Evolutionary conservation across 2,329 filamentous ascomycete genomes (phyloP).

Genomic region (Exophiala xenobiotica): DNA sequence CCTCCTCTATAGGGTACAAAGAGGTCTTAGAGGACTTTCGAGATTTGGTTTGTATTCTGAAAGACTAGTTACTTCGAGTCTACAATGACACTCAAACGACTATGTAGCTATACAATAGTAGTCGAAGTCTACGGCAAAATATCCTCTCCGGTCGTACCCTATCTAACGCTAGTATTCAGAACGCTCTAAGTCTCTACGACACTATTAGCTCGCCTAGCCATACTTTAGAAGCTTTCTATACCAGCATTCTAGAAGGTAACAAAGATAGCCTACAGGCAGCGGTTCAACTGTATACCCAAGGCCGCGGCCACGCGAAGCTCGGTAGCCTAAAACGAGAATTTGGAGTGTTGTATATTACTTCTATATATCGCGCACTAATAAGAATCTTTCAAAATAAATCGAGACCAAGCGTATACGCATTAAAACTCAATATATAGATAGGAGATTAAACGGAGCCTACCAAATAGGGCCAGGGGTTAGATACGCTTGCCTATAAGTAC

Average conservation of each 20-base stretch:
- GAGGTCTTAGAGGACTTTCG: constrained; percentile 5
- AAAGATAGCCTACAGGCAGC: constrained; percentile 2
- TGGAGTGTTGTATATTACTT: neutral
- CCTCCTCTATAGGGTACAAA: constrained; percentile 2
- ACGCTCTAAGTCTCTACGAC: constrained; percentile 2
- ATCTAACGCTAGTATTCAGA: constrained; percentile 1
- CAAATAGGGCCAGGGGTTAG: constrained; percentile 1
- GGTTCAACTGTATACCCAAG: constrained; percentile 1
- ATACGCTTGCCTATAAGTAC: constrained; percentile 1
- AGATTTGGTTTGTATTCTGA: constrained; percentile 6
- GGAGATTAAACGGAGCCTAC: neutral
- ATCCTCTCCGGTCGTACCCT: constrained; percentile 1
- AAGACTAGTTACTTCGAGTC: neutral
- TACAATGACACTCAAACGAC: constrained; percentile 2
- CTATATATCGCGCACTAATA: neutral
- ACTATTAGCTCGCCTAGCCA: constrained; percentile 1
- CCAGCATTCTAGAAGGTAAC: neutral
- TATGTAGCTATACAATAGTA: constrained; percentile 1
- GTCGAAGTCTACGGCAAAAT: constrained; percentile 2
- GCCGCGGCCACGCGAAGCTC: constrained; percentile 4
- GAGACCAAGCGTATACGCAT: neutral
- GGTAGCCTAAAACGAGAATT: constrained; percentile 2
- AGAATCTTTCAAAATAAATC: neutral
- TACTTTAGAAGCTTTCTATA: constrained; percentile 1
- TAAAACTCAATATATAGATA: neutral